These are phyloP conservation scores for Russula foetens DNA, from an alignment of 768 basidiomycete genomes.

Conservation along the genomic window DNA sequence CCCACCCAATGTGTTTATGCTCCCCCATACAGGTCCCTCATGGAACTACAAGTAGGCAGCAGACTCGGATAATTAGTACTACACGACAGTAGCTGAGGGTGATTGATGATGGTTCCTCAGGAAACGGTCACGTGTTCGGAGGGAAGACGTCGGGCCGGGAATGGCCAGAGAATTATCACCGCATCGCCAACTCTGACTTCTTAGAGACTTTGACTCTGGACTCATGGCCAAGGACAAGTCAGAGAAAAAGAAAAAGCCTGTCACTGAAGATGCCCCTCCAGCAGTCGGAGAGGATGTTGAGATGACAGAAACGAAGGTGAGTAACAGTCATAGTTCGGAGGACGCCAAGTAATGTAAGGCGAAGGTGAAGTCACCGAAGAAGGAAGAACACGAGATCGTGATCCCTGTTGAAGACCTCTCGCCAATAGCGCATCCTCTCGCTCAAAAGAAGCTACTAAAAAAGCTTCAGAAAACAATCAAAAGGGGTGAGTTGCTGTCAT, in stretches of 20 bases:
- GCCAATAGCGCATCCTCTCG: slow-evolving; percentile 90
- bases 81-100: too few species aligned
- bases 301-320: slow-evolving; percentile 33
- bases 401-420: slow-evolving; percentile 78
- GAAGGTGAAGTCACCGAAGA: slow-evolving; percentile 23
- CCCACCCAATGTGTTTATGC: neutral
- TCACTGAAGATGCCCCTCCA: slow-evolving; percentile 21
- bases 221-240: slow-evolving; percentile 65
- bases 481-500: slow-evolving; percentile 49
- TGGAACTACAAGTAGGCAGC: neutral
- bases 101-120: neutral
- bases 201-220: neutral
- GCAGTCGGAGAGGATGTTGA: slow-evolving; percentile 48
- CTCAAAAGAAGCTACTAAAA: slow-evolving; percentile 87
- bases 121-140: neutral
- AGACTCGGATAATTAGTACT: too few species aligned
- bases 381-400: slow-evolving; percentile 51
- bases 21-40: neutral
- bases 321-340: slow-evolving; percentile 21
- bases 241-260: slow-evolving; percentile 59
- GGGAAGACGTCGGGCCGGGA: neutral
- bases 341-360: slow-evolving; percentile 1
- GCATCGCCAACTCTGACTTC: too few species aligned
- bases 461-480: slow-evolving; percentile 94
- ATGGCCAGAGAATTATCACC: neutral